Evolutionary conservation across 1,284 basidiomycete species (phyloP).

Genomic region (Austroboletus niveus): DNA sequence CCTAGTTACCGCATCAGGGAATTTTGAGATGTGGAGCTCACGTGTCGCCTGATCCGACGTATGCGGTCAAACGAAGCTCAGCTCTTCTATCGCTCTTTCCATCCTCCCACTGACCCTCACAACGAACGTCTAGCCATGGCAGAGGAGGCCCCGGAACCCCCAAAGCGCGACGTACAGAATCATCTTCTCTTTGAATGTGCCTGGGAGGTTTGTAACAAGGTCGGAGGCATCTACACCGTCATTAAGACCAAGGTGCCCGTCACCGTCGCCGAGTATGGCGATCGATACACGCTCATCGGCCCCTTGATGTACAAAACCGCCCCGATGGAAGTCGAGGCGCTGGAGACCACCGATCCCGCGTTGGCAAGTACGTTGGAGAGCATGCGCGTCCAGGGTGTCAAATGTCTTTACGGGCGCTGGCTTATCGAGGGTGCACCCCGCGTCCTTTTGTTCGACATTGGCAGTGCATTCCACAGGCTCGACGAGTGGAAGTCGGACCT

Average conservation of each 20-base stretch:
- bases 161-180: slow-evolving; percentile 72
- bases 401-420: slow-evolving; percentile 95
- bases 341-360: slow-evolving; percentile 78
- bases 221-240: slow-evolving; percentile 99
- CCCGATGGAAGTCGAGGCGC: slow-evolving; percentile 96
- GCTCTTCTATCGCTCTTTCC: not conserved
- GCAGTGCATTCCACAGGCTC: slow-evolving; percentile 81
- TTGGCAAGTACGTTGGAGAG: slow-evolving; percentile 67
- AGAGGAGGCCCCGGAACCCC: slow-evolving; percentile 21
- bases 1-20: slow-evolving; percentile 24
- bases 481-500: slow-evolving; percentile 99
- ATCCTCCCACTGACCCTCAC: not conserved
- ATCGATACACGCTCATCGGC: slow-evolving; percentile 91
- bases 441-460: slow-evolving; percentile 95
- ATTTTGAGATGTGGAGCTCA: slow-evolving; percentile 15
- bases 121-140: slow-evolving; percentile 18
- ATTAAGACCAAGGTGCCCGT: slow-evolving; percentile 99
- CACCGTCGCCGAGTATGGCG: slow-evolving; percentile 90
- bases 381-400: slow-evolving; percentile 89
- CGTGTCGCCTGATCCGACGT: slow-evolving; percentile 2
- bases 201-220: slow-evolving; percentile 96
- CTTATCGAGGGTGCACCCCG: slow-evolving; percentile 94
- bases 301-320: slow-evolving; percentile 96
- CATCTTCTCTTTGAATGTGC: slow-evolving; percentile 86
- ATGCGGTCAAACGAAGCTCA: slow-evolving; percentile 8